Conservation (phyloP, 2,329 filamentous ascomycete genomes). For the Microdochium bolleyi region DNA sequence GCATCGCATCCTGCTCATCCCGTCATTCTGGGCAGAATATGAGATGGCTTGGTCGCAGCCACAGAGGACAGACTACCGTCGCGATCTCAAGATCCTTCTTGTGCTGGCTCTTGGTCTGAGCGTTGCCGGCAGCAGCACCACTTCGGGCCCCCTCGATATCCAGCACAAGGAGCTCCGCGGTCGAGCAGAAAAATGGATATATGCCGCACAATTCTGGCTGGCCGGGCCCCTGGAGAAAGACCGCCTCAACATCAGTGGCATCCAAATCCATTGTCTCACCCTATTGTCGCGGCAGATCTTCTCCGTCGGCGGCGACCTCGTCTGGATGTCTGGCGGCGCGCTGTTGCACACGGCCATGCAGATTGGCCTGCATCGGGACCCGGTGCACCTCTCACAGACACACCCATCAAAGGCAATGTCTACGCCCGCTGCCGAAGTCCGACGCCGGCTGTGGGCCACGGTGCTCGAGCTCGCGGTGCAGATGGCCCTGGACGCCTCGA, state of each 20-base stretch:
- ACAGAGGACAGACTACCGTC: conserved; percentile 14
- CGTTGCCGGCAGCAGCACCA: too few relatives aligned
- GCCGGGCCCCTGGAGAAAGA: conserved; percentile 29
- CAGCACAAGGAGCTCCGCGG: conserved; percentile 13
- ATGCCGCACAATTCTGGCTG: conserved; percentile 31
- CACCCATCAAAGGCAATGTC: conserved; percentile 3
- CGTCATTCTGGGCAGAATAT: conserved; percentile 43
- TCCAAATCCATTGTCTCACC: conserved; percentile 30
- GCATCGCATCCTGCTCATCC: conserved; percentile 43
- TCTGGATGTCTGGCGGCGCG: conserved; percentile 31
- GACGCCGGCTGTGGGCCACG: conserved; percentile 33
- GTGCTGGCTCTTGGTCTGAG: conserved; percentile 31
- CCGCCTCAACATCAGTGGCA: conserved; percentile 20
- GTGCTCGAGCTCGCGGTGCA: conserved; percentile 30
- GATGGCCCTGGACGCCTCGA: conserved; percentile 26
- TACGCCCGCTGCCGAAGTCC: conserved; percentile 22
- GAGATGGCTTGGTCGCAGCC: conserved; percentile 31
- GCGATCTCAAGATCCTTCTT: conserved; percentile 28
- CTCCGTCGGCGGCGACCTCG: conserved; percentile 28
- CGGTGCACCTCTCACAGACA: conserved; percentile 25
- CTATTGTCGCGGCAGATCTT: conserved; percentile 31
- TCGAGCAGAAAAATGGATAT: conserved; percentile 27
- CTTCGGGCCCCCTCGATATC: conserved; percentile 12
- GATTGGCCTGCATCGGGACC: conserved; percentile 35
- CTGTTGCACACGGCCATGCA: conserved; percentile 34